Base-by-base conservation (phyloP, 208 protist genomes). In the Crithidia mellificae region DNA sequence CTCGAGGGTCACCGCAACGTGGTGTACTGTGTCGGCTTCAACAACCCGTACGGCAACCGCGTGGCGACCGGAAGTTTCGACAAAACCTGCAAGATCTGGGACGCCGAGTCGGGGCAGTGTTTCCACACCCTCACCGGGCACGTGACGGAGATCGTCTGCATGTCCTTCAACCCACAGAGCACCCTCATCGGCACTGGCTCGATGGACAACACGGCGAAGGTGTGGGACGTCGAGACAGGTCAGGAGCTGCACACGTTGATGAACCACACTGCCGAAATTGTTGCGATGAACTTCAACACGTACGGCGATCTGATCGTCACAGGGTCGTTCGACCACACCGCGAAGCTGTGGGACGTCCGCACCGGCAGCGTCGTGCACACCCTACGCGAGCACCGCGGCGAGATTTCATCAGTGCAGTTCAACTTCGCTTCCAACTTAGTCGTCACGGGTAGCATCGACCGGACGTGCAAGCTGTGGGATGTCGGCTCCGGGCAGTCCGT, bases 51-150 rank as follows among this genome's bases (percentile, higher is more conserved):
- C 62, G 94, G 95, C 49, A 95, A 97, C 78, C 88, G 93, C 43
- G 91, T 99, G 24, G 88, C 95, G 34, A 98, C 98, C 0, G 96
- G 94, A 30, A 98, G 91, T 57, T 98, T 98, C 66, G 98, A 99
- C 72, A 98, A 98, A 77, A 99, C 97, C 17, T 96, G 88, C 59
- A 96, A 96, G 58, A 76, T 99, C 34, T 98, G 98, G 96, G 85
- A 98, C 79, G 68, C 90, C 3, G 53, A 84, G 30, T 96, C 81
- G 11, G 96, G 94, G 9, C 73, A 97, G 67, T 96, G 89, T 63
- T 83, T 92, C 43, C 81, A 97, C 78, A 97, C 93, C 17, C 78
- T 99, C 14, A 58, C 70, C 0, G 98, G 98, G 0, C 98, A 99
- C 78, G 81, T 92, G 56, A 91, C 88, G 2, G 94, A 99, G 77